phyloP scores from a whole-genome alignment of 108 stramenopile species.

The Cyclotella cryptica region DNA sequence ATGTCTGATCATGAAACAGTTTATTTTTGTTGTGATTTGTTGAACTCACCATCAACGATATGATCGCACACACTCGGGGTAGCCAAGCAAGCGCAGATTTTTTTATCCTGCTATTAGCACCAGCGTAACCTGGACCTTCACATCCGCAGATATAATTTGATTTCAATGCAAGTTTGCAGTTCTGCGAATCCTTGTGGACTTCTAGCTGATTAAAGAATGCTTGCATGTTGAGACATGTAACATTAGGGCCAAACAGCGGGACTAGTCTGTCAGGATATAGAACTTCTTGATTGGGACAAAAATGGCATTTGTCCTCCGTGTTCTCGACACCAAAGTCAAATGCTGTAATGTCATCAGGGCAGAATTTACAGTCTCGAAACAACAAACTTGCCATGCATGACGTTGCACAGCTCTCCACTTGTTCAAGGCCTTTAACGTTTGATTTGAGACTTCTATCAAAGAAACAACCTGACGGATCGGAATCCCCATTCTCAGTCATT shows the following conservation, averaged over 20 bases:
- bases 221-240: not conserved
- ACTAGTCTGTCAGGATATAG: not conserved
- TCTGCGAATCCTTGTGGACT: constrained; percentile 6
- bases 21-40: not conserved
- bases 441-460: not conserved
- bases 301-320: not conserved
- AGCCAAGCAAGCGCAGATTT: constrained; percentile 22
- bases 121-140: constrained; percentile 27
- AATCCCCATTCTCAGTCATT: not conserved
- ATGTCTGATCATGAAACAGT: not conserved
- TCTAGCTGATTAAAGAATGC: not conserved
- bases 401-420: not conserved
- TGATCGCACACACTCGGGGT: constrained; percentile 15
- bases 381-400: not conserved
- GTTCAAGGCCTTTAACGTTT: not conserved
- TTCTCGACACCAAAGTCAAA: constrained; percentile 4
- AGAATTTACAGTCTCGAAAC: not conserved
- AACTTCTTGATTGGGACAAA: not conserved
- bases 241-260: constrained; percentile 2
- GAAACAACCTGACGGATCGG: not conserved
- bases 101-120: constrained; percentile 10
- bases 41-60: constrained; percentile 15
- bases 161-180: constrained; percentile 23
- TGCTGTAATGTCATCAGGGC: not conserved
- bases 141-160: constrained; percentile 30